Conservation (phyloP, 2,329 filamentous ascomycete species). For the Nigrospora oryzae region DNA sequence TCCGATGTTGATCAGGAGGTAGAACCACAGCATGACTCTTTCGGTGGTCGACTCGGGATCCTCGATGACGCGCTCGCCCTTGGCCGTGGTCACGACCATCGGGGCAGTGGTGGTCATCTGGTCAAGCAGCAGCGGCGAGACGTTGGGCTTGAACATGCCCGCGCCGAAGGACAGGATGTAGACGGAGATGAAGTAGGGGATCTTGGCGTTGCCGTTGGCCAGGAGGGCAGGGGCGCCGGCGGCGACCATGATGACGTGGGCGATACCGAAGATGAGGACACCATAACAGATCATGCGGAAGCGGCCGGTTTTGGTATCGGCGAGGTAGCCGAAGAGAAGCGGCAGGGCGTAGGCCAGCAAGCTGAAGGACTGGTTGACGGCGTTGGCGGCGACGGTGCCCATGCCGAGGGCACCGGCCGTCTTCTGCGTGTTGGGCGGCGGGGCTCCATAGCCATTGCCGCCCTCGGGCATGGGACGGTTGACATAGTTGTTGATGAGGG, state of each 20-base stretch:
- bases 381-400: slow-evolving; percentile 44
- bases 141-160: slow-evolving; percentile 62
- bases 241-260: slow-evolving; percentile 59
- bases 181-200: slow-evolving; percentile 45
- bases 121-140: slow-evolving; percentile 60
- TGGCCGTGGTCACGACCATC: slow-evolving; percentile 38
- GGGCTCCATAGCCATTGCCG: slow-evolving; percentile 36
- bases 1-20: slow-evolving; percentile 46
- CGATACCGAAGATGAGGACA: slow-evolving; percentile 57
- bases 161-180: slow-evolving; percentile 50
- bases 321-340: slow-evolving; percentile 45
- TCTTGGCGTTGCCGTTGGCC: slow-evolving; percentile 34
- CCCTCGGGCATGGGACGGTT: slow-evolving; percentile 47
- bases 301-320: slow-evolving; percentile 62
- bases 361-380: slow-evolving; percentile 43
- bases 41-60: slow-evolving; percentile 58
- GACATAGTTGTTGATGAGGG: slow-evolving; percentile 51
- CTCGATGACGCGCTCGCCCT: slow-evolving; percentile 58
- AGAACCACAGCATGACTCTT: slow-evolving; percentile 60
- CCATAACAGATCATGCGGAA: slow-evolving; percentile 66
- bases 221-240: slow-evolving; percentile 42
- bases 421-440: slow-evolving; percentile 27
- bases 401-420: slow-evolving; percentile 52
- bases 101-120: slow-evolving; percentile 51
- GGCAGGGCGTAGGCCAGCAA: slow-evolving; percentile 51